Evolutionary conservation across 129 eudicot species (phyloP).

Genomic region (Logfia minima): DNA sequence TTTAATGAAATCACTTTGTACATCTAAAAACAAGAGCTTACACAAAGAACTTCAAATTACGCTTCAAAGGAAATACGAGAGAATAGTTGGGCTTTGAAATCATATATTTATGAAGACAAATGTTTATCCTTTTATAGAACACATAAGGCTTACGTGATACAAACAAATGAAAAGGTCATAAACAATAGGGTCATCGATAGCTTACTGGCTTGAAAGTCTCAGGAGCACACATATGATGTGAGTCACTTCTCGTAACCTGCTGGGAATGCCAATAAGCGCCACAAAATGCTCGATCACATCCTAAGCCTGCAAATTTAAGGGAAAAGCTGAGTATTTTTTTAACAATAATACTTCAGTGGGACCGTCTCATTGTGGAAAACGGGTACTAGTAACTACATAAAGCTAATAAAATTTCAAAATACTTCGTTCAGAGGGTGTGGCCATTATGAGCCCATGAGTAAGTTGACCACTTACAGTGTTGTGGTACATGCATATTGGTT

Average conservation of each 20-base stretch:
- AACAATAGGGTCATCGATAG: not conserved
- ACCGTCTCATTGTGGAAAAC: not conserved
- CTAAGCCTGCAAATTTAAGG: slow-evolving; percentile 52
- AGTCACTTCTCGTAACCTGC: slow-evolving; percentile 40
- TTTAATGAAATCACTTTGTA: not conserved
- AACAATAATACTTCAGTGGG: not conserved
- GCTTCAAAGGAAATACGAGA: not conserved
- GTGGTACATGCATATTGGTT: slow-evolving; percentile 52
- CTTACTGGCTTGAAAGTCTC: slow-evolving; percentile 78
- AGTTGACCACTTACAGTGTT: slow-evolving; percentile 62
- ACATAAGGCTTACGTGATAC: too few species aligned
- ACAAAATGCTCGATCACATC: slow-evolving; percentile 97
- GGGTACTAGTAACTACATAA: not conserved
- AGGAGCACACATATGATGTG: slow-evolving; percentile 57
- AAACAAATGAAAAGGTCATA: too few species aligned
- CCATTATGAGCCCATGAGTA: not conserved
- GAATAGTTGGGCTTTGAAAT: not conserved
- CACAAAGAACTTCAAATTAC: not conserved
- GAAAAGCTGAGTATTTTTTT: not conserved
- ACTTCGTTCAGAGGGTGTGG: not conserved
- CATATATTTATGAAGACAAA: too few species aligned
- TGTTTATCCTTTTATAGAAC: too few species aligned
- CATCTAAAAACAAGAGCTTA: slow-evolving; percentile 1
- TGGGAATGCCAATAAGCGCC: slow-evolving; percentile 90
- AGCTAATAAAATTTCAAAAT: not conserved